phyloP scores from a whole-genome alignment of 768 basidiomycete genomes.

The Russula sp. region DNA sequence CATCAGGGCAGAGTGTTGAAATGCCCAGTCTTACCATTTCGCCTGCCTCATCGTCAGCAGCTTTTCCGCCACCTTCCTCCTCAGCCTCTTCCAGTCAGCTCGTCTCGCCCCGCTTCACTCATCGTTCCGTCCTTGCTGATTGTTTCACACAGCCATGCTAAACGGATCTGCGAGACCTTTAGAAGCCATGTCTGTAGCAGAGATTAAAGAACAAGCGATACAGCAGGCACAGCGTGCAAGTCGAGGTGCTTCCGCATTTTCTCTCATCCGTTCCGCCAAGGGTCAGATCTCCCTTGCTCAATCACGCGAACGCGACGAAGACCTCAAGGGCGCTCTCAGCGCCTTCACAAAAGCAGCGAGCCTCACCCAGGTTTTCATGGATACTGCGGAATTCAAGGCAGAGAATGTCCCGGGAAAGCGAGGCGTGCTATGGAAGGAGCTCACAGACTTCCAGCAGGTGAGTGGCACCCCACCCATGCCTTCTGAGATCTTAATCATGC shows the following conservation, averaged over 20 bases:
- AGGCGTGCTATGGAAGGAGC: slow-evolving; percentile 55
- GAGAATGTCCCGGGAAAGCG: slow-evolving; percentile 46
- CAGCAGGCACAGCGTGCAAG: slow-evolving; percentile 45
- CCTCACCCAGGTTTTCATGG: slow-evolving; percentile 52
- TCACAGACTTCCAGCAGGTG: slow-evolving; percentile 62
- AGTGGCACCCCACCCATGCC: slow-evolving; percentile 23
- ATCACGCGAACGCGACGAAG: slow-evolving; percentile 48
- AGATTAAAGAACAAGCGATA: slow-evolving; percentile 45
- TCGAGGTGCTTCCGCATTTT: slow-evolving; percentile 52
- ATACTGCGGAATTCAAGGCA: slow-evolving; percentile 49
- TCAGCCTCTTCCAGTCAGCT: slow-evolving; percentile 26
- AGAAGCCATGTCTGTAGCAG: slow-evolving; percentile 37
- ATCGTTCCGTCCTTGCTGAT: slow-evolving; percentile 20
- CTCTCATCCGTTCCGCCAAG: slow-evolving; percentile 59
- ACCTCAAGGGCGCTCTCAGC: slow-evolving; percentile 55
- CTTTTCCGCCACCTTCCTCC: slow-evolving; percentile 28
- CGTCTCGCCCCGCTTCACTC: slow-evolving; percentile 28
- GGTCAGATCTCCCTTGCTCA: slow-evolving; percentile 49
- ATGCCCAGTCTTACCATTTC: slow-evolving; percentile 42
- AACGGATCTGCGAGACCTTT: slow-evolving; percentile 24
- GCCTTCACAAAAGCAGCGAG: slow-evolving; percentile 57
- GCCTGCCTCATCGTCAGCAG: slow-evolving; percentile 34
- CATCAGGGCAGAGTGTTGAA: not conserved
- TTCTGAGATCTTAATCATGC: not conserved
- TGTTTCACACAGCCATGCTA: slow-evolving; percentile 24